phyloP scores from a whole-genome alignment of 2,329 filamentous ascomycete species.

The Grosmannia penicillata region DNA sequence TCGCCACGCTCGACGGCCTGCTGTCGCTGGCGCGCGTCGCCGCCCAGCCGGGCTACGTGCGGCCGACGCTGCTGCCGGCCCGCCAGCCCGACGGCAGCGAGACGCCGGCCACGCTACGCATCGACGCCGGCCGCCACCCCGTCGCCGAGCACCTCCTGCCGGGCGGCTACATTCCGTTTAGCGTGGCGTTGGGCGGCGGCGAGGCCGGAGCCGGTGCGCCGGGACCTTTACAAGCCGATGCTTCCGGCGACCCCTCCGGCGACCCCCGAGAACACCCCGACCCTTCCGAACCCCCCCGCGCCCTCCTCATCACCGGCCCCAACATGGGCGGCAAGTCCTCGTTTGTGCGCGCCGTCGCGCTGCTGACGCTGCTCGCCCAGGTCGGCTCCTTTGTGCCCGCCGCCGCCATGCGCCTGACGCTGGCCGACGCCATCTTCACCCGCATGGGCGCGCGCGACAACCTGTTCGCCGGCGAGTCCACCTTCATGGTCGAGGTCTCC shows the following conservation, averaged over 20 bases:
- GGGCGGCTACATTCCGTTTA: constrained; percentile 82
- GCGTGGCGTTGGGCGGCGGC: constrained; percentile 50
- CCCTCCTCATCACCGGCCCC: constrained; percentile 83
- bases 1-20: constrained; percentile 81
- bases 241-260: constrained; percentile 17
- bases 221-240: no score
- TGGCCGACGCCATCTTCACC: constrained; percentile 84
- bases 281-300: constrained; percentile 16
- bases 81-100: neutral
- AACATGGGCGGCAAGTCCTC: constrained; percentile 99
- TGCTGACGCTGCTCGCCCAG: constrained; percentile 88
- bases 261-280: neutral
- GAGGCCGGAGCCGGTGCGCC: neutral
- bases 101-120: constrained; percentile 42
- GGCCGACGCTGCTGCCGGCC: constrained; percentile 52
- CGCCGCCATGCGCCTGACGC: constrained; percentile 54
- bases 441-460: constrained; percentile 95
- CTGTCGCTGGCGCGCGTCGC: constrained; percentile 76
- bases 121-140: constrained; percentile 70
- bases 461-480: constrained; percentile 84
- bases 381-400: constrained; percentile 91
- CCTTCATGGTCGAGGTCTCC: constrained; percentile 95
- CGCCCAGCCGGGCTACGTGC: constrained; percentile 72
- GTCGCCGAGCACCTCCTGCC: constrained; percentile 89
- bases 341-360: constrained; percentile 82